Percentiles rank a stretch among this genome's conserved stretches.
Conservation (phyloP, 352 stramenopile species). For the Globisporangium emineosum region DNA sequence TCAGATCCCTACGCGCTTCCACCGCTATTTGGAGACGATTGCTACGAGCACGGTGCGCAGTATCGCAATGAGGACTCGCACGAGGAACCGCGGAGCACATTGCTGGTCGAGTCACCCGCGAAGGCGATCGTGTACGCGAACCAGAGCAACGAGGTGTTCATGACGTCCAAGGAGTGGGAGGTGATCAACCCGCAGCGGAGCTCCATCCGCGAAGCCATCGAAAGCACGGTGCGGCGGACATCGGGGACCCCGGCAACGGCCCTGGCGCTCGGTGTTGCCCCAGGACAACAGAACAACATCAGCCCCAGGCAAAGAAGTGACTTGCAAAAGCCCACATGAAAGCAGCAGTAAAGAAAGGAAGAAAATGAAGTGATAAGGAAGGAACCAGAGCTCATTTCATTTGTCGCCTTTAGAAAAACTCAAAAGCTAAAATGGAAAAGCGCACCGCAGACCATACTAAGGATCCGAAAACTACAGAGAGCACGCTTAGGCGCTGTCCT, state of each 20-base stretch:
- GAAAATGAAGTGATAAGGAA: slow-evolving; percentile 9
- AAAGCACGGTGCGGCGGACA: slow-evolving; percentile 25
- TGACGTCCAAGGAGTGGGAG: slow-evolving; percentile 68
- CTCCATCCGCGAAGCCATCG: slow-evolving; percentile 46
- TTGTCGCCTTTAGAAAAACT: not conserved
- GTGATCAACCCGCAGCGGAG: slow-evolving; percentile 59
- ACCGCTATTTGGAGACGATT: slow-evolving; percentile 59
- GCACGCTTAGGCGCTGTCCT: slow-evolving; percentile 57
- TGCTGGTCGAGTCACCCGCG: slow-evolving; percentile 31
- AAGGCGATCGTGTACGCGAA: slow-evolving; percentile 67
- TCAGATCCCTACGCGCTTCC: slow-evolving; percentile 65
- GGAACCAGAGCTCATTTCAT: slow-evolving; percentile 25
- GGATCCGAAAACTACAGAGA: not conserved
- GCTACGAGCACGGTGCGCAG: slow-evolving; percentile 12
- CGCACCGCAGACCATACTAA: not conserved
- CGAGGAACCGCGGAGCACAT: slow-evolving; percentile 13
- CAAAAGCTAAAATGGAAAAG: slow-evolving; percentile 4
- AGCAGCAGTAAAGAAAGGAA: not conserved
- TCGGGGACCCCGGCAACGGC: not conserved
- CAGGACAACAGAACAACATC: not conserved
- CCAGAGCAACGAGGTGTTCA: slow-evolving; percentile 43
- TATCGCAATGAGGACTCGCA: slow-evolving; percentile 18
- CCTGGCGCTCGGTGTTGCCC: not conserved
- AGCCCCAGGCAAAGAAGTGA: not conserved
- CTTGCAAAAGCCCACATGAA: not conserved